Evolutionary conservation across 164 flowering plant genomes (phyloP), one percentile per base, ranked within the genome.

Genomic region (Magnolia kwangsiensis): DNA sequence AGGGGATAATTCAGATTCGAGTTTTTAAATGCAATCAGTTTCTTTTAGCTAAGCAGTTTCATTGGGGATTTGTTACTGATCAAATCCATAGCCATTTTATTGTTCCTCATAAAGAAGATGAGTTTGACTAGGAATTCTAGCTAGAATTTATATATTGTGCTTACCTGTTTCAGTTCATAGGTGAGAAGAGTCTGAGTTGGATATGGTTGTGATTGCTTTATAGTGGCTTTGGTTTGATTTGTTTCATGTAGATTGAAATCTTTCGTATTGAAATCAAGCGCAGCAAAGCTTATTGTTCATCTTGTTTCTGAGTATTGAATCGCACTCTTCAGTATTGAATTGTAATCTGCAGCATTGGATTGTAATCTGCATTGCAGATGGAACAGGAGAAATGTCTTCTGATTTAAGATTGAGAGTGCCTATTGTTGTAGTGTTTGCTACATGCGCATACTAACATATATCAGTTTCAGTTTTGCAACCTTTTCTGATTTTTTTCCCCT

Each of bases 141-240:
- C 51, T 8, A 45, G 29, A 13, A 67, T 51, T 67, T 75, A 75
- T 75, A 66, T 74, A 74, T 65, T 20, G 64, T 27, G 77, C 27
- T 49, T 16, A 55, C 8, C 23, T 50, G 11, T 14, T 50, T 29
- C 51, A 8, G 50, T 9, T 19, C 14, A 13, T 16, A 50, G 5
- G 7, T 10, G 13, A 8, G 68, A 11, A 74, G 45, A 18, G 3
- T 11, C 21, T 7, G 9, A 27, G 19, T 74, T 65, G 29, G 61
- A 18, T 37, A 37, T 37, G 45, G 45, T 37, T 37, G 45, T 37
- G 45, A 14, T 63, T 51, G 29, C 14, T 8, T 23, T 71, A 50
- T 23, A 20, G 16, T 21, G 10, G 45, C 23, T 72, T 2, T 23
- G 31, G 55, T 51, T 37, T 37, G 6, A 37, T 37, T 37, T 37